Percentiles rank a stretch among this genome's conserved stretches.
phyloP scores from a whole-genome alignment of 2,329 filamentous ascomycete genomes.

The Fusarium annulatum region DNA sequence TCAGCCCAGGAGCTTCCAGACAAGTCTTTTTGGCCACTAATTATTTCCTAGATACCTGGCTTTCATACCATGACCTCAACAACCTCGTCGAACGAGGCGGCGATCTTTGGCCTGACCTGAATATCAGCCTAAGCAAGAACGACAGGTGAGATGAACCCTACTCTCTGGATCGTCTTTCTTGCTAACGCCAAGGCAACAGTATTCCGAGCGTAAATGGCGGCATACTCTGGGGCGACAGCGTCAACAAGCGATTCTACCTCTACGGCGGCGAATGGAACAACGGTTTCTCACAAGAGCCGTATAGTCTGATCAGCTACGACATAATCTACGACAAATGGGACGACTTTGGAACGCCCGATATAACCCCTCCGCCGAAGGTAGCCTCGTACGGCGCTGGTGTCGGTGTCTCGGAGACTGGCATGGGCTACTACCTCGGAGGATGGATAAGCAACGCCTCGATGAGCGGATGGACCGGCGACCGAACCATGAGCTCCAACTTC shows the following conservation, averaged over 20 bases:
- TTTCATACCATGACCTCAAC: not conserved
- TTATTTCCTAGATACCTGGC: not conserved
- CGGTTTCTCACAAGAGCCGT: not conserved
- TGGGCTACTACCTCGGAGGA: not conserved
- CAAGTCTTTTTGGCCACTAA: not conserved
- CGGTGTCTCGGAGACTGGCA: not conserved
- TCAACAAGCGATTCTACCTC: constrained; percentile 1
- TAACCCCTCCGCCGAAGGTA: not conserved
- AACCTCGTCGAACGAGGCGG: not conserved
- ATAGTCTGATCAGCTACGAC: not conserved
- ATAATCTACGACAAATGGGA: constrained; percentile 3
- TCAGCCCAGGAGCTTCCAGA: fast-evolving
- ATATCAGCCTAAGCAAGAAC: not conserved
- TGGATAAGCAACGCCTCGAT: constrained; percentile 4
- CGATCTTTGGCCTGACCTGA: not conserved
- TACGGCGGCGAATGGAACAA: constrained; percentile 7
- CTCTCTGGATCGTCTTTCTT: too few relatives aligned
- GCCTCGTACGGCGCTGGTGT: not conserved
- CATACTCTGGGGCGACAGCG: not conserved
- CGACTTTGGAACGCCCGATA: not conserved
- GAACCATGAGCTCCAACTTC: not conserved
- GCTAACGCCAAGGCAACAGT: not conserved
- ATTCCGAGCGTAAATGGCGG: not conserved
- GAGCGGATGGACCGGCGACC: not conserved
- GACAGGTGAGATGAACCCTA: not conserved